Evolutionary conservation across 805 yeast species (phyloP).

Genomic region (Ogataea degrootiae): DNA sequence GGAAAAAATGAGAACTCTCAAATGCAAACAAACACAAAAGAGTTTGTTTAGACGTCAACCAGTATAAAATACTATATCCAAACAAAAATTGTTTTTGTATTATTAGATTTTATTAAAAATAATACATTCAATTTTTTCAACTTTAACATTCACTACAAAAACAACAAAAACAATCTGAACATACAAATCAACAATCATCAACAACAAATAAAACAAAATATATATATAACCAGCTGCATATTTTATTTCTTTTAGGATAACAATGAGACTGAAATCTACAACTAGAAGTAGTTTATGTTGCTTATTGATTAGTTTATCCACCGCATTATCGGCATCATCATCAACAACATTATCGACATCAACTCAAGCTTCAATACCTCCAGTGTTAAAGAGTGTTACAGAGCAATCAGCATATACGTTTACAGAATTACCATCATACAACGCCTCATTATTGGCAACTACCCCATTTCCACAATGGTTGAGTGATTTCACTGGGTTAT

Average conservation of each 20-base stretch:
- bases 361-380: neutral
- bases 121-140: too few relatives aligned
- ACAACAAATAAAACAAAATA: too few relatives aligned
- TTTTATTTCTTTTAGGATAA: too few relatives aligned
- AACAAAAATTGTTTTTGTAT: too few relatives aligned
- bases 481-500: constrained; percentile 63
- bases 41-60: too few relatives aligned
- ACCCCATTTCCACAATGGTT: constrained; percentile 73
- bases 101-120: too few relatives aligned
- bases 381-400: neutral
- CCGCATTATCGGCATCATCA: neutral
- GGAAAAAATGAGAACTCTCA: too few relatives aligned
- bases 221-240: too few relatives aligned
- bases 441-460: constrained; percentile 22
- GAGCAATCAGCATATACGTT: neutral
- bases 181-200: too few relatives aligned
- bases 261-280: neutral
- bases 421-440: constrained; percentile 15
- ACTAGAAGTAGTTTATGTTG: neutral
- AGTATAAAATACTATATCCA: too few relatives aligned
- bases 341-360: neutral
- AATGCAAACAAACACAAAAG: too few relatives aligned
- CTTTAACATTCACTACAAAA: neutral
- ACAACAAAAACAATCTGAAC: neutral
- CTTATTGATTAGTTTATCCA: neutral